Evolutionary conservation across 176 grass and related monocot species (phyloP), one percentile per base, ranked within the genome.

Genomic region (Oryza meyeriana): DNA sequence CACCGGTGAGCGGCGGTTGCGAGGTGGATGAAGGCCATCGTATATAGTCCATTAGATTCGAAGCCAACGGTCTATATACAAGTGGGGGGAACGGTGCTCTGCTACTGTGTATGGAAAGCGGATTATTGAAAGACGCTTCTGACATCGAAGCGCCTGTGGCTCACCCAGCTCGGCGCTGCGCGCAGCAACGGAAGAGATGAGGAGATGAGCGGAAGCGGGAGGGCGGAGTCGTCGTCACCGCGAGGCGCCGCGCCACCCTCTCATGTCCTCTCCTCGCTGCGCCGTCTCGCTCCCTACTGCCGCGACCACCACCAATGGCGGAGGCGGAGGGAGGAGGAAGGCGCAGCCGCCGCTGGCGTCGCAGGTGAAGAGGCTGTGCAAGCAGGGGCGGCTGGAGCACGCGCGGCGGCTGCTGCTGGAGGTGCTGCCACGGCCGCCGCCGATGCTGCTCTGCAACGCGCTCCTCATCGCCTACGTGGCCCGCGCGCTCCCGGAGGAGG

Each of bases 381-480:
- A 92, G 36, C 86, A 93, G 47, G 92, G 90, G 65, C 88, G 76
- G 12, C 84, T 98, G 44, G 95, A 94, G 81, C 69, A 81, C 33
- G 95, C 90, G 32, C 88, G 84, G 77, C 84, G 66, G 80, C 88
- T 85, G 70, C 86, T 98, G 4, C 80, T 97, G 35, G 89, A 91
- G 28, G 71, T 74, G 74, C 84, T 93, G 30, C 89, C 92, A 50
- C 77, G 85, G 39, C 88, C 92, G 33, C 83, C 74, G 0, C 88
- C 88, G 4, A 86, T 87, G 52, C 81, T 89, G 20, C 88, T 95
- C 78, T 95, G 87, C 90, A 98, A 98, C 85, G 83, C 77, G 30
- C 79, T 98, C 22, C 84, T 98, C 81, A 95, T 98, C 78, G 90
- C 92, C 61, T 95, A 95, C 79, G 95, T 88, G 48, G 77, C 86